phyloP scores from a whole-genome alignment of 2,329 filamentous ascomycete species.

The Talaromyces sp. region DNA sequence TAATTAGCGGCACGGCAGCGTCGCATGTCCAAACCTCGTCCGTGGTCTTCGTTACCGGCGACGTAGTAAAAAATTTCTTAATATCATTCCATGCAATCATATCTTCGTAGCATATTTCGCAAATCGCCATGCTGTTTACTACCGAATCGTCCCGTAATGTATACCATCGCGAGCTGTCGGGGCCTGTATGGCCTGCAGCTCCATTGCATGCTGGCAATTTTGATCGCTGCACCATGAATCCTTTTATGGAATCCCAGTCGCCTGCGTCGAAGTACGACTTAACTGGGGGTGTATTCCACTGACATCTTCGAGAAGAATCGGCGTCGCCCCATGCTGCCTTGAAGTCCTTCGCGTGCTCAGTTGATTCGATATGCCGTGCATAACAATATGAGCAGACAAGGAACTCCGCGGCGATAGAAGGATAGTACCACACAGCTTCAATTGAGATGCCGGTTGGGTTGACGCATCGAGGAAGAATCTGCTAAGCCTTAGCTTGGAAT shows the following conservation, averaged over 20 bases:
- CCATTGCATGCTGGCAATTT: background rate
- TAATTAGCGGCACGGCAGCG: background rate
- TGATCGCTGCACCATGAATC: background rate
- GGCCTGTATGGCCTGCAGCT: background rate
- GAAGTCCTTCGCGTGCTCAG: background rate
- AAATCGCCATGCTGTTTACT: background rate
- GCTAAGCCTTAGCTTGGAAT: too few species aligned
- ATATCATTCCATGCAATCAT: conserved; percentile 26
- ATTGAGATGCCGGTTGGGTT: background rate
- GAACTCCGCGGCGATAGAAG: background rate
- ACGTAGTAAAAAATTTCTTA: conserved; percentile 44
- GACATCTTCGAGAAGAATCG: background rate
- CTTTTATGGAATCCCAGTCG: background rate
- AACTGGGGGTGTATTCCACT: background rate
- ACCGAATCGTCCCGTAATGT: background rate
- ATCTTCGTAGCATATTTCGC: background rate
- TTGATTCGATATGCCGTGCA: background rate
- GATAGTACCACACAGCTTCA: background rate
- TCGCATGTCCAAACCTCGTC: background rate
- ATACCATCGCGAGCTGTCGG: background rate
- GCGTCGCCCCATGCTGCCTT: background rate
- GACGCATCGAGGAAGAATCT: background rate
- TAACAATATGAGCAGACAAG: background rate
- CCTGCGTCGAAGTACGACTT: background rate
- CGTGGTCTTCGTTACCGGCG: background rate